Evolutionary conservation across 2,329 filamentous ascomycete genomes (phyloP).

Genomic region (Cladobotryum mycophilum): DNA sequence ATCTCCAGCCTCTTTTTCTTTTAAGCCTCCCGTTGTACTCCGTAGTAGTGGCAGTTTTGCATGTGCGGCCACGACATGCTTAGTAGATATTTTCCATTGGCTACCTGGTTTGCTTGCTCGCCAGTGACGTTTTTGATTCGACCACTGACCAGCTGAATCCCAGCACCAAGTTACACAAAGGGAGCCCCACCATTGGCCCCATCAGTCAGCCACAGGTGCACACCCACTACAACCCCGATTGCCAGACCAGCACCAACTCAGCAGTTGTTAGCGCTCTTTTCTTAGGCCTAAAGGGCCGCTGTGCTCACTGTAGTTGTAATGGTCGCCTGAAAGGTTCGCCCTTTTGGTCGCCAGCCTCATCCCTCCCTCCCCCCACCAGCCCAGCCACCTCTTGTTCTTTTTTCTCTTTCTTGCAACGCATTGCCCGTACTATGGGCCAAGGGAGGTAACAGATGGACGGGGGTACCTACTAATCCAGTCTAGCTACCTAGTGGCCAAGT

Average conservation of each 20-base stretch:
- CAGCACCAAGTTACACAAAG: constrained; percentile 3
- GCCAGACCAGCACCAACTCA: constrained; percentile 1
- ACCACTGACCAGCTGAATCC: constrained; percentile 7
- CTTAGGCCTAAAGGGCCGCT: too few species aligned
- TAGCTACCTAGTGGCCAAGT: constrained; percentile 1
- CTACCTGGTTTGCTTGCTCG: not conserved
- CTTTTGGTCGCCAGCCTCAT: too few species aligned
- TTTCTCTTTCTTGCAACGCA: too few species aligned
- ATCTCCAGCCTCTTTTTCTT: too few species aligned
- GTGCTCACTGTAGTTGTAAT: too few species aligned
- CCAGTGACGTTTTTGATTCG: not conserved
- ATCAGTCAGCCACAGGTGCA: constrained; percentile 4
- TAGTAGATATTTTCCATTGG: constrained; percentile 3
- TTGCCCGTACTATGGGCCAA: constrained; percentile 6
- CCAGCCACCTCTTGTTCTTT: constrained; percentile 11
- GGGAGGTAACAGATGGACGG: constrained; percentile 6
- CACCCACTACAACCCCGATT: not conserved
- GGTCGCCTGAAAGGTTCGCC: too few species aligned
- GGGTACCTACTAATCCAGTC: constrained; percentile 3
- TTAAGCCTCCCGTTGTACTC: too few species aligned
- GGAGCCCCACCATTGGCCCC: constrained; percentile 2
- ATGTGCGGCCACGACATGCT: not conserved
- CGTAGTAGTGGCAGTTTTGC: too few species aligned
- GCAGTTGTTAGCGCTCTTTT: not conserved
- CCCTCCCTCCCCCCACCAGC: too few species aligned